Evolutionary conservation across 2,329 filamentous ascomycete species (phyloP), one percentile per base, ranked within the genome.

Genomic region (Incumbomyces delicatus): DNA sequence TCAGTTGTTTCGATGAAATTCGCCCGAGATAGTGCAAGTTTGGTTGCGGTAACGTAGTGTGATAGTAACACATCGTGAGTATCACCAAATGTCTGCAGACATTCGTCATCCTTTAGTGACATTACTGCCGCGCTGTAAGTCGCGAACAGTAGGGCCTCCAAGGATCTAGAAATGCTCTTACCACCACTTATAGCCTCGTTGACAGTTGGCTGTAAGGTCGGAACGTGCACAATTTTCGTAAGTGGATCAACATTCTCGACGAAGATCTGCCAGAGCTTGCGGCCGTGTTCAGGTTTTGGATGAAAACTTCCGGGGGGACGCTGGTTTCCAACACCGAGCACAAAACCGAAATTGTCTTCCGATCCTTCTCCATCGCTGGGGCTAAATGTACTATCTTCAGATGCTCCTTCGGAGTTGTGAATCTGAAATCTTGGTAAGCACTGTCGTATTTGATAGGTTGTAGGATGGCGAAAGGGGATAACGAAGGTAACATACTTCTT

Each of bases 1-100:
- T 80, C 76, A 46, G 45, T 53, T 6, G 51, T 58, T 18, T 46
- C 48, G 31, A 58, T 48, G 36, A 59, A 49, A 14, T 48, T 50
- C 2, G 50, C 48, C 18, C 53, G 52, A 30, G 49, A 44, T 35
- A 59, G 46, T 1, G 57, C 57, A 13, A 41, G 41, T 36, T 54
- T 52, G 12, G 56, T 53, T 11, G 49, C 57, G n/a, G 47, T 44
- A 7, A 49, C 46, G 53, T 55, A 58, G 48, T 46, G 44, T 42
- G 53, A 33, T 7, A 61, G 43, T 12, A 66, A 32, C 44, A 42
- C 29, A 35, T 53, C 45, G 13, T 54, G 56, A n/a, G 52, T 8
- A 32, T 61, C 54, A 5, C 54, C 49, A 18, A 60, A 50, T 39
- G 20, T 45, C 39, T 49, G 33, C 44, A 43, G 42, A 42, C 50